Conservation (phyloP, 1,284 basidiomycete genomes). For the Coniferiporia weirii region DNA sequence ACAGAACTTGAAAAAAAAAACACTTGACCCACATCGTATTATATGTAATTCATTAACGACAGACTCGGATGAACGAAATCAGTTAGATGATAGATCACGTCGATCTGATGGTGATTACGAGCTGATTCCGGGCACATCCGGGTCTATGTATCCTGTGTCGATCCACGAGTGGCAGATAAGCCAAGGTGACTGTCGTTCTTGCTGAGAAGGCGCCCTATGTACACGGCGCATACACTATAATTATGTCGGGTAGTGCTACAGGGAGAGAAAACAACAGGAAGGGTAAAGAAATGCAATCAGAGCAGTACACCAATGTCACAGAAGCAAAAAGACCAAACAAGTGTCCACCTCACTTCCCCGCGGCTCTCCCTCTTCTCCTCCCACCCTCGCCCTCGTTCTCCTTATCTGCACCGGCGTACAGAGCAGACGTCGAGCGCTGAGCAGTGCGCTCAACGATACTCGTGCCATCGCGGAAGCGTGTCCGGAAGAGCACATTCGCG, state of each 20-base stretch:
- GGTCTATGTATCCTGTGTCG: too few species aligned
- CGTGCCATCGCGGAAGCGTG: slow-evolving; percentile 89
- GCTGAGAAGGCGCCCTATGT: neutral
- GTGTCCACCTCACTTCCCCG: slow-evolving; percentile 8
- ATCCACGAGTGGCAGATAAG: too few species aligned
- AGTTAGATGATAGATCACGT: too few species aligned
- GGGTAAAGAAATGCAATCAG: neutral
- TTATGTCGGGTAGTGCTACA: neutral
- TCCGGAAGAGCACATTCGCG: slow-evolving; percentile 94
- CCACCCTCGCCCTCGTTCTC: slow-evolving; percentile 17
- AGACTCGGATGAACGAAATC: too few species aligned
- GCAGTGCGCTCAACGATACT: slow-evolving; percentile 81
- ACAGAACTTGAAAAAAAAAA: too few species aligned
- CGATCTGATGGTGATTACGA: too few species aligned
- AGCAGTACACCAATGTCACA: neutral
- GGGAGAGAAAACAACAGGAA: neutral
- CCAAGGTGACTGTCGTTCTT: too few species aligned
- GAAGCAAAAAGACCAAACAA: neutral
- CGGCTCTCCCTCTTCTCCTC: neutral
- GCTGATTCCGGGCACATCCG: too few species aligned
- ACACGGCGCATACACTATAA: neutral
- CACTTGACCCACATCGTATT: too few species aligned
- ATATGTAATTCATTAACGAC: too few species aligned
- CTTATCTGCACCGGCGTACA: slow-evolving; percentile 28
- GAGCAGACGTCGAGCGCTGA: slow-evolving; percentile 47